A percentile compares a stretch with the other conserved stretches of the same genome.
These are phyloP conservation scores for Antitrichia curtipendula DNA, from an alignment of 225 moss, liverwort and hornwort species.

Conservation along the genomic window DNA sequence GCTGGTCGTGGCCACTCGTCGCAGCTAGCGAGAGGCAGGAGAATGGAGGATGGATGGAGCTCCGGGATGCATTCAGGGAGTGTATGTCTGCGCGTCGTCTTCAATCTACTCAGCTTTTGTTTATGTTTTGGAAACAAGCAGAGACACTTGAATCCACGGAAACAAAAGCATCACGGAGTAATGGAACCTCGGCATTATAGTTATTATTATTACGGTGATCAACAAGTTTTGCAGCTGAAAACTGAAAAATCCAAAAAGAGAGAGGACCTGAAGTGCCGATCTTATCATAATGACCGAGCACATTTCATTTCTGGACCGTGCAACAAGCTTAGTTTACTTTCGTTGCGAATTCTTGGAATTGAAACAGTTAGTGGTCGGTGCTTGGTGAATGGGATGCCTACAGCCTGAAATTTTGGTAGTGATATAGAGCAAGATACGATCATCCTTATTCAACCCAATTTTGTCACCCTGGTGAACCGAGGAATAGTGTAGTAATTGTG, in stretches of 20 bases:
- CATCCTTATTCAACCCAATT: neutral
- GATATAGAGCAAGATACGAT: neutral
- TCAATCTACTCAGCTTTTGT: neutral
- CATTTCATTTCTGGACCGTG: neutral
- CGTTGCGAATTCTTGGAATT: neutral
- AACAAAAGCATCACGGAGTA: neutral
- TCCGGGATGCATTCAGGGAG: neutral
- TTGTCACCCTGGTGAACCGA: neutral
- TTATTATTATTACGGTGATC: neutral
- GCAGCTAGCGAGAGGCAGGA: slow-evolving; percentile 53
- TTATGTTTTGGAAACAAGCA: neutral
- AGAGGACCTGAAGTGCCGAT: neutral
- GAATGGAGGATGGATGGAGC: neutral
- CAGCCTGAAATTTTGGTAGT: slow-evolving; percentile 2
- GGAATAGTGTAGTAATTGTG: neutral
- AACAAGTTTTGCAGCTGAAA: neutral
- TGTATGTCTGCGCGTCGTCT: neutral
- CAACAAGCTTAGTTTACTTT: neutral
- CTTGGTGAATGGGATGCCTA: neutral
- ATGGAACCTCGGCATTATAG: neutral
- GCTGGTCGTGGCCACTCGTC: slow-evolving; percentile 9
- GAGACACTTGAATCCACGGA: neutral
- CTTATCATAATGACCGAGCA: neutral
- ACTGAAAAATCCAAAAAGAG: neutral
- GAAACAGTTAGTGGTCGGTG: neutral